A percentile compares a stretch with the other conserved stretches of the same genome.
phyloP scores from a whole-genome alignment of 1,284 basidiomycete genomes.

The Psilocybe mexicana region DNA sequence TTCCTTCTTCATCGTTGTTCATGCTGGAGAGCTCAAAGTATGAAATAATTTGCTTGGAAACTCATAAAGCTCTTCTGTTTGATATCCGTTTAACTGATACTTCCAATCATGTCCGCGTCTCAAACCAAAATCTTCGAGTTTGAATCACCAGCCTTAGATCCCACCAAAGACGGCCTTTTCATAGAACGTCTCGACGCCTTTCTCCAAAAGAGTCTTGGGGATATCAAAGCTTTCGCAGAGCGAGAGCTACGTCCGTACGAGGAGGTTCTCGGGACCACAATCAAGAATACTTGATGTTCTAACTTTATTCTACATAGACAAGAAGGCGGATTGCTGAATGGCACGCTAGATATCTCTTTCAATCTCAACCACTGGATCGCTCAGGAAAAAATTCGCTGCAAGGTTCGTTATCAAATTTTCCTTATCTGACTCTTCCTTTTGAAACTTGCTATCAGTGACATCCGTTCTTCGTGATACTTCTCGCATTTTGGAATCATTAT shows the following conservation, averaged over 20 bases:
- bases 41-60: background rate
- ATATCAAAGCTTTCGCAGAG: constrained; percentile 58
- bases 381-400: constrained; percentile 8
- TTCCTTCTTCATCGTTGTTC: background rate
- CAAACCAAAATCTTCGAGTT: constrained; percentile 29
- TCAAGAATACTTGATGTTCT: constrained; percentile 19
- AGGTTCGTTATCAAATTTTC: background rate
- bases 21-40: background rate
- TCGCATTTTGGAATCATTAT: constrained; percentile 50
- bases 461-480: constrained; percentile 49
- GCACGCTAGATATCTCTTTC: constrained; percentile 57
- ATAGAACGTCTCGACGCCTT: constrained; percentile 62
- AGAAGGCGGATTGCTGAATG: constrained; percentile 54
- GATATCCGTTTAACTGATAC: background rate
- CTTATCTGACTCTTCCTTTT: background rate
- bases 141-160: constrained; percentile 15
- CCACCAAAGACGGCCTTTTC: constrained; percentile 48
- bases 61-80: background rate
- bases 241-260: constrained; percentile 58
- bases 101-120: constrained; percentile 13
- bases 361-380: constrained; percentile 22
- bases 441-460: constrained; percentile 35
- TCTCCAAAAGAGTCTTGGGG: constrained; percentile 55
- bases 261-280: constrained; percentile 44
- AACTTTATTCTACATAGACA: constrained; percentile 39